phyloP scores from a whole-genome alignment of 768 basidiomycete species.

The Strobilomyces echinocephalus region DNA sequence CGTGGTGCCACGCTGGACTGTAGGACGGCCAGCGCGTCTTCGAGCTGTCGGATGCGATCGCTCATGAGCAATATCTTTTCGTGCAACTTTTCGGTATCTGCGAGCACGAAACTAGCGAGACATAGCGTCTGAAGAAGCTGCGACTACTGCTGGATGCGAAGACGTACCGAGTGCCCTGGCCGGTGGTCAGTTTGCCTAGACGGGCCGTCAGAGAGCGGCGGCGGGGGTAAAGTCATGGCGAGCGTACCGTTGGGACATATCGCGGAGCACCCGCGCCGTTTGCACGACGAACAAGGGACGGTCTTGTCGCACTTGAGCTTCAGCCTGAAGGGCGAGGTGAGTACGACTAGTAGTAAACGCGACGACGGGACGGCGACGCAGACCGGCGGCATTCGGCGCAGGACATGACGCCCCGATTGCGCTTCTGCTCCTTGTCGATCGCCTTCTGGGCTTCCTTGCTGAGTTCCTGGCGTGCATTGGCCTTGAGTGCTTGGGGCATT shows the following conservation, averaged over 20 bases:
- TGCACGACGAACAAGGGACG: constrained; percentile 52
- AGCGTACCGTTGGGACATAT: constrained; percentile 65
- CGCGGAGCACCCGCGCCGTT: constrained; percentile 67
- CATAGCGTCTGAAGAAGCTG: neutral
- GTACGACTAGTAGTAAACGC: neutral
- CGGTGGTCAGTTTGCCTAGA: constrained; percentile 61
- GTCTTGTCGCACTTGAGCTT: constrained; percentile 77
- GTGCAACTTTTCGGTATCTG: constrained; percentile 67
- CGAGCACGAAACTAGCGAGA: constrained; percentile 55
- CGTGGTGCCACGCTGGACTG: constrained; percentile 42
- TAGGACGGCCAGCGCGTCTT: constrained; percentile 58
- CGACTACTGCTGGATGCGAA: neutral
- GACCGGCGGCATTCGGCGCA: constrained; percentile 66
- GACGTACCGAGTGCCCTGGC: constrained; percentile 68
- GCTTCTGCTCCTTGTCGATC: constrained; percentile 63
- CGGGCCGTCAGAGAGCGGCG: neutral
- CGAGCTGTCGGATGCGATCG: constrained; percentile 65
- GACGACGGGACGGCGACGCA: constrained; percentile 8
- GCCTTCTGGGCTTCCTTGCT: constrained; percentile 39
- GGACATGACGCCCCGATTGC: constrained; percentile 48
- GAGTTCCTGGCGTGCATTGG: constrained; percentile 35
- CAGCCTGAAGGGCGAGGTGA: constrained; percentile 36
- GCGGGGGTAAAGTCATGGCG: neutral
- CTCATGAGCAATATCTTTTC: constrained; percentile 64
- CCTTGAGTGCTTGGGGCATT: constrained; percentile 51